Conservation (phyloP, 345 rosid genomes). For the Carallia brachiata region DNA sequence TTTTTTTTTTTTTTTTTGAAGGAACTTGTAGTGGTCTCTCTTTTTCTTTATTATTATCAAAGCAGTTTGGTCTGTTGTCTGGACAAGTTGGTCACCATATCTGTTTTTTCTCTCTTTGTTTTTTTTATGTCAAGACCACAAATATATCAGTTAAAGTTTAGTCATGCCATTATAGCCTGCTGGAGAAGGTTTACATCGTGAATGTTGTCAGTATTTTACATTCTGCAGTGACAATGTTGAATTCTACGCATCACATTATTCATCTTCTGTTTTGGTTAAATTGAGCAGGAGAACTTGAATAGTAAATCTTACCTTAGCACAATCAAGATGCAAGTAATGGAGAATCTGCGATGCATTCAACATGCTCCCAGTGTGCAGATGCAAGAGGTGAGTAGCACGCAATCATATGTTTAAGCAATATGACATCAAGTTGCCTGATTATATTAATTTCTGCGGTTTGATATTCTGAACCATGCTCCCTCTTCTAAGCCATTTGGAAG, state of each 20-base stretch:
- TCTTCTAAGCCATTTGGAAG: too few species aligned
- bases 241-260: background rate
- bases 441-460: background rate
- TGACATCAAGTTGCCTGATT: background rate
- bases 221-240: background rate
- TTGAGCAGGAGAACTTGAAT: slow-evolving; percentile 79
- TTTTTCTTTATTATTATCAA: background rate
- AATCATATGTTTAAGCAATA: slow-evolving; percentile 1
- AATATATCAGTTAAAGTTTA: background rate
- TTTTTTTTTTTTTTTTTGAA: slow-evolving; percentile 4
- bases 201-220: background rate
- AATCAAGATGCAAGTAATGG: slow-evolving; percentile 83
- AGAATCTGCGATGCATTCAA: slow-evolving; percentile 81
- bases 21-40: background rate
- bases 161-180: background rate
- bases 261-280: slow-evolving; percentile 12
- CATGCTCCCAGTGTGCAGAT: slow-evolving; percentile 95
- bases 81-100: background rate
- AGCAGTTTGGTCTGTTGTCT: slow-evolving; percentile 1
- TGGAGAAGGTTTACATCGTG: background rate
- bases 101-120: background rate
- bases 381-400: slow-evolving; percentile 72
- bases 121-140: background rate
- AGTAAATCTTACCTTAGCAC: slow-evolving; percentile 83
- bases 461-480: background rate